Conservation (phyloP, 1,139 yeast species). For the Kodamaea anthophila region DNA sequence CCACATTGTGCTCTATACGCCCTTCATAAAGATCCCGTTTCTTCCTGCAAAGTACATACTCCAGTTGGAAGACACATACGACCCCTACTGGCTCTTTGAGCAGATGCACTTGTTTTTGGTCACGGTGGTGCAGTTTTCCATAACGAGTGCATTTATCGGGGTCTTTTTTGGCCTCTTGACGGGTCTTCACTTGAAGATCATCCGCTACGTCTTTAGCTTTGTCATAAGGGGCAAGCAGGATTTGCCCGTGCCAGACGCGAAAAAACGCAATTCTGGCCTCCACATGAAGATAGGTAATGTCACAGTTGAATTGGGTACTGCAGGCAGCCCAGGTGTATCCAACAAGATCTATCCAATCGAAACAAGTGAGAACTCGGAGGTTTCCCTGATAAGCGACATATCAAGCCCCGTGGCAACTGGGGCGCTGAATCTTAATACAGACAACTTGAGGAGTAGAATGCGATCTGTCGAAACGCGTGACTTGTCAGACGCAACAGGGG, state of each 20-base stretch:
- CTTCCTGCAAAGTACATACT: constrained; percentile 11
- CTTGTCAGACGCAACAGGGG: too few relatives aligned
- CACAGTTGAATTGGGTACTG: constrained; percentile 2
- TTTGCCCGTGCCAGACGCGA: too few relatives aligned
- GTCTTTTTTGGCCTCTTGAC: constrained; percentile 10
- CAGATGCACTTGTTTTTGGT: constrained; percentile 10
- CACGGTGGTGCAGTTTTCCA: constrained; percentile 9
- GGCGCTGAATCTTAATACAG: too few relatives aligned
- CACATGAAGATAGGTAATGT: too few relatives aligned
- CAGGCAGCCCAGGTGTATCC: neutral
- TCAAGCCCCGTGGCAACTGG: too few relatives aligned
- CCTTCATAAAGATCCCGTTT: constrained; percentile 11
- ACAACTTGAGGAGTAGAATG: too few relatives aligned
- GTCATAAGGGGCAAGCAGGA: constrained; percentile 1
- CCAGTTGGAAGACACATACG: constrained; percentile 9
- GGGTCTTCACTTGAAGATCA: constrained; percentile 9
- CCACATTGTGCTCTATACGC: constrained; percentile 11
- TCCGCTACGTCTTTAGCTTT: constrained; percentile 9
- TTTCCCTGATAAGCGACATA: too few relatives aligned
- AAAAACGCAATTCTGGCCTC: too few relatives aligned
- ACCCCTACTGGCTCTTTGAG: constrained; percentile 10
- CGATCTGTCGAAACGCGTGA: too few relatives aligned
- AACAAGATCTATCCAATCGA: too few relatives aligned
- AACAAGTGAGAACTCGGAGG: too few relatives aligned
- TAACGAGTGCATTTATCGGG: constrained; percentile 12